phyloP scores from a whole-genome alignment of 2,329 filamentous ascomycete species.

The Aspergillus intermedius region DNA sequence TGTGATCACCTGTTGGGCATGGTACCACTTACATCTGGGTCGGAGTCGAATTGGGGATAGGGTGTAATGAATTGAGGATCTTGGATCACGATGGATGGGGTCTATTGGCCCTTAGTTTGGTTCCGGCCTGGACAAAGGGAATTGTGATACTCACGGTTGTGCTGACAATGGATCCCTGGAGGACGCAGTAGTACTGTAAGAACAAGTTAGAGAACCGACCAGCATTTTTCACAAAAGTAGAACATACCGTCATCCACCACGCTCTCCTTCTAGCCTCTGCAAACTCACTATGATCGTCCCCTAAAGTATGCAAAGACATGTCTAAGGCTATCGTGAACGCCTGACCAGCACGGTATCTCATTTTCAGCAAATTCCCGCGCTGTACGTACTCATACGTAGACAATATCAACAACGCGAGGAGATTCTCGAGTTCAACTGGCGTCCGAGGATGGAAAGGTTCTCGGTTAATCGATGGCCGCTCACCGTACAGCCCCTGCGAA shows the following conservation, averaged over 20 bases:
- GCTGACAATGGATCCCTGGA: slow-evolving; percentile 41
- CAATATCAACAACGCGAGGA: slow-evolving; percentile 38
- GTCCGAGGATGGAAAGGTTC: slow-evolving; percentile 32
- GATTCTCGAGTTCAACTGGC: slow-evolving; percentile 36
- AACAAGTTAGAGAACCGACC: slow-evolving; percentile 19
- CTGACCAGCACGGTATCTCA: slow-evolving; percentile 41
- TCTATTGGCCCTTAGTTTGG: slow-evolving; percentile 17
- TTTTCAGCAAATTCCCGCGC: slow-evolving; percentile 40
- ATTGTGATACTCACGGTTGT: slow-evolving; percentile 29
- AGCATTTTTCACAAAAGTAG: slow-evolving; percentile 33
- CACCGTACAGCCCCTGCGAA: slow-evolving; percentile 32
- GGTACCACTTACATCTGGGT: slow-evolving; percentile 31
- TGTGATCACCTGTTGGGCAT: background rate
- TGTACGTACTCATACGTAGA: slow-evolving; percentile 42
- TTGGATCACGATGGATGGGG: slow-evolving; percentile 38
- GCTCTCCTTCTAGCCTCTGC: slow-evolving; percentile 38
- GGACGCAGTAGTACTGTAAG: slow-evolving; percentile 37
- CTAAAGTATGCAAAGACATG: slow-evolving; percentile 35
- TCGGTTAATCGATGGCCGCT: slow-evolving; percentile 25
- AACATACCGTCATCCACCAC: slow-evolving; percentile 44
- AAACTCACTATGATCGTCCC: slow-evolving; percentile 28
- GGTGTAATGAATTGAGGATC: slow-evolving; percentile 39
- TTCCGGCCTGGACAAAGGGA: background rate
- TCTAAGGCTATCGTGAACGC: slow-evolving; percentile 39
- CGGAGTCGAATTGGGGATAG: slow-evolving; percentile 34